Evolutionary conservation across 225 moss, liverwort and hornwort genomes (phyloP).

Genomic region (Marchantia paleacea): DNA sequence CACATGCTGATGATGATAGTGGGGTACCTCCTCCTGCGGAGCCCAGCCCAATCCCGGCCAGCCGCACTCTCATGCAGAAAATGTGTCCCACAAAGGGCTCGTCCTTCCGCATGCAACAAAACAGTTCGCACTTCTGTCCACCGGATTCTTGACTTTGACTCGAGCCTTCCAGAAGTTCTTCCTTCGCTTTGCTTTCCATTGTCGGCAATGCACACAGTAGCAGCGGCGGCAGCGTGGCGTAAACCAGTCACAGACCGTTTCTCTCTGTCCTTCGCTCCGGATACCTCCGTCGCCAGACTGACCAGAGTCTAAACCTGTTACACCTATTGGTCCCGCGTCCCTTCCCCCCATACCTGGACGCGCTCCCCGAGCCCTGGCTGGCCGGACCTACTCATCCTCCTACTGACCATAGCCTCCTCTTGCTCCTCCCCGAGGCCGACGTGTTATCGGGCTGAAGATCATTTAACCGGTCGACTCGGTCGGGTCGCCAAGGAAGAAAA

Average conservation of each 20-base stretch:
- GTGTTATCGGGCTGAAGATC: too few relatives aligned
- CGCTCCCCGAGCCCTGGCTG: too few relatives aligned
- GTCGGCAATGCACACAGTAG: too few relatives aligned
- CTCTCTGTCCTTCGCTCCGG: too few relatives aligned
- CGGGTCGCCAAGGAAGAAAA: too few relatives aligned
- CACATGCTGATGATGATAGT: background rate
- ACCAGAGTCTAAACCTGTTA: background rate
- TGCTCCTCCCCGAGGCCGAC: too few relatives aligned
- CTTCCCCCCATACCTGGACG: background rate
- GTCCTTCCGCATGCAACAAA: background rate
- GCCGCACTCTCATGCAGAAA: background rate
- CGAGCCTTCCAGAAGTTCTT: background rate
- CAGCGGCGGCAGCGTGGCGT: background rate
- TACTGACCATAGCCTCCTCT: too few relatives aligned
- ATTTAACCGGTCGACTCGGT: too few relatives aligned
- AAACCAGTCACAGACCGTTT: background rate
- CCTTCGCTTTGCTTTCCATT: background rate
- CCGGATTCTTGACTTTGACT: conserved; percentile 5
- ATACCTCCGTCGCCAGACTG: background rate
- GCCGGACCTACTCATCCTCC: too few relatives aligned
- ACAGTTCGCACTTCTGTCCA: background rate
- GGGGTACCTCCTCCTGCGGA: too few relatives aligned
- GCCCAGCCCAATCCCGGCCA: too few relatives aligned
- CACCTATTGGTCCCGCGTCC: background rate
- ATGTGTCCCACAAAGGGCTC: background rate